Evolutionary conservation across 1,139 yeast genomes (phyloP).

Genomic region (Lodderomyces beijingensis): DNA sequence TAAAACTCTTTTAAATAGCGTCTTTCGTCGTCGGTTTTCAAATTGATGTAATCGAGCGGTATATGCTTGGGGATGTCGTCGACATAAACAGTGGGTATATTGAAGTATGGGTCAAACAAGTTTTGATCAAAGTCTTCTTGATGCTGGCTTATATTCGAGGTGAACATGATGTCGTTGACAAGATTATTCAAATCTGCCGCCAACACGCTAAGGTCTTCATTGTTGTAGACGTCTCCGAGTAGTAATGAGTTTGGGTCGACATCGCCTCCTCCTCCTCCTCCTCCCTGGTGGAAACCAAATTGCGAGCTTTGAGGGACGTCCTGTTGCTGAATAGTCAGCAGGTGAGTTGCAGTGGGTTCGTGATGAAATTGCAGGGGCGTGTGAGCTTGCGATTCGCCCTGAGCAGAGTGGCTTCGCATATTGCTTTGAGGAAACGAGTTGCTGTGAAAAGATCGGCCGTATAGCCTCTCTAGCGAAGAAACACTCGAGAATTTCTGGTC

Average conservation of each 20-base stretch:
- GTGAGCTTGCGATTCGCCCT: too few relatives aligned
- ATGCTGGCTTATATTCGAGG: constrained; percentile 14
- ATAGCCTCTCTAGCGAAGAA: too few relatives aligned
- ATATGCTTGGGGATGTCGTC: constrained; percentile 20
- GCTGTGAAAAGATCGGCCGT: background rate
- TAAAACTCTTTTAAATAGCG: constrained; percentile 49
- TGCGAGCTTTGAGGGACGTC: too few relatives aligned
- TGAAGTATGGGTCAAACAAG: constrained; percentile 2
- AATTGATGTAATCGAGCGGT: constrained; percentile 20
- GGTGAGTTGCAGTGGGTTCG: too few relatives aligned
- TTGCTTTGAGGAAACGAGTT: constrained; percentile 1
- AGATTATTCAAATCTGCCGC: constrained; percentile 33
- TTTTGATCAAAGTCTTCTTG: constrained; percentile 3
- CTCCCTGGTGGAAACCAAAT: too few relatives aligned
- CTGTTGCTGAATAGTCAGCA: too few relatives aligned
- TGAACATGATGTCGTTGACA: constrained; percentile 29
- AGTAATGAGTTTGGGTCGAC: constrained; percentile 1
- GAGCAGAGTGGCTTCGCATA: too few relatives aligned
- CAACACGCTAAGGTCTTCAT: constrained; percentile 26
- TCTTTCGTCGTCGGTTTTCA: constrained; percentile 35
- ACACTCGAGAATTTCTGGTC: too few relatives aligned
- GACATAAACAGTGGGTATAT: constrained; percentile 1
- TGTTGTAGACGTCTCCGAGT: constrained; percentile 13
- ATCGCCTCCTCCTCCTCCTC: too few relatives aligned
- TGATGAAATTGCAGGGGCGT: too few relatives aligned